Evolutionary conservation across 2,329 filamentous ascomycete species (phyloP), one percentile per base, ranked within the genome.

Genomic region (Scedosporium boydii): DNA sequence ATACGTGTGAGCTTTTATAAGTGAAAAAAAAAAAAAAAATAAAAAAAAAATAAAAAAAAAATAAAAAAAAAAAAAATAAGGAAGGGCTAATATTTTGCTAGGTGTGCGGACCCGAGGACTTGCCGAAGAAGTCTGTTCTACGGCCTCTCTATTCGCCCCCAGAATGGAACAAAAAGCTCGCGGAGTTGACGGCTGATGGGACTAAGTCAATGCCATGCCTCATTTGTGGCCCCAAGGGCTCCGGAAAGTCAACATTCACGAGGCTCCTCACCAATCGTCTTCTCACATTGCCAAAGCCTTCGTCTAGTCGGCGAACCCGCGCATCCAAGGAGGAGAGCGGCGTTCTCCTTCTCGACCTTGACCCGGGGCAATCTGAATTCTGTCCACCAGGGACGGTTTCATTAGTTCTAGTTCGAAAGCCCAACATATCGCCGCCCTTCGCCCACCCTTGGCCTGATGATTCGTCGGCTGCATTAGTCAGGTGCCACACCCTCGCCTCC

Each of bases 291-390:
- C 67, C 44, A 67, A 64, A 9, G n/a, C 41, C 16, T 16, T 63
- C 62, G 48, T 29, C 63, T 14, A 63, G 53, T 7, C 44, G 61
- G 46, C 63, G 65, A 56, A 68, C 64, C 53, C 64, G 63, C n/a
- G n/a, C 48, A 21, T 5, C 48, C 21, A 26, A 21, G 21, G 60
- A 62, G 6, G 71, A 61, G 21, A 34, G 26, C 1, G 69, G 70
- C 16, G 76, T 88, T 27, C 80, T 79, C 62, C 76, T 88, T n/a
- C 78, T 95, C 6, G 90, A 95, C 67, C 78, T 93, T 9, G 90
- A 95, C 69, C 88, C 89, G 0, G 87, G 87, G 0, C 89, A 92
- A 68, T 88, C 90, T 2, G 90, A 93, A 69, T 92, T 88, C 70
- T 83, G 83, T 0, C 80, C 87, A 1, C 83, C 87, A 0, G 89